phyloP scores from a whole-genome alignment of 2,329 filamentous ascomycete species.

The Aspergillus niger region DNA sequence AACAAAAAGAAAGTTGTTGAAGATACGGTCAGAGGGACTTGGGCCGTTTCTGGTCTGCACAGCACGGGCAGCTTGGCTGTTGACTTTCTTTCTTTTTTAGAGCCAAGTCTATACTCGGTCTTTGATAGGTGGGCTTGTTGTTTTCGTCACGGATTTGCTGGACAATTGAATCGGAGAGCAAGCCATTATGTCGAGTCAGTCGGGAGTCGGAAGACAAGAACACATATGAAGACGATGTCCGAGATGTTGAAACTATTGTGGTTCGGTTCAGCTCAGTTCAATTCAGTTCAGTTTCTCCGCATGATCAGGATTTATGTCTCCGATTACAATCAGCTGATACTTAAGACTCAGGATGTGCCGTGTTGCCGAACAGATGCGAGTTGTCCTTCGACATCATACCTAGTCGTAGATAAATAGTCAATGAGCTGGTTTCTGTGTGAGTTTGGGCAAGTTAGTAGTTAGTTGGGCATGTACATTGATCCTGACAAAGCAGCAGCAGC shows the following conservation, averaged over 20 bases:
- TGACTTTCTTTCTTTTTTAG: neutral
- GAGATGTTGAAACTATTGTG: neutral
- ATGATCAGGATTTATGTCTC: neutral
- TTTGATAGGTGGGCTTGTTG: neutral
- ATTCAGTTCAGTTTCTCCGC: neutral
- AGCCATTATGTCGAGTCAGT: no score
- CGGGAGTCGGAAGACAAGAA: no score
- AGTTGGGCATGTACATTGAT: neutral
- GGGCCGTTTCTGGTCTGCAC: neutral
- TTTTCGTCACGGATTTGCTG: neutral
- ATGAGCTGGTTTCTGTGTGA: no score
- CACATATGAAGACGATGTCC: neutral
- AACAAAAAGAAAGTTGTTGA: neutral
- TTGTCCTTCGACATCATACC: neutral
- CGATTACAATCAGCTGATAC: slow-evolving; percentile 1
- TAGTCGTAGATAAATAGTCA: no score
- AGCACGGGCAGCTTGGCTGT: neutral
- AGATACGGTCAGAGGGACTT: neutral
- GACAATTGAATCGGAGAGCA: neutral
- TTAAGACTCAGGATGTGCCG: neutral
- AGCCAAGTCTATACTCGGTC: neutral
- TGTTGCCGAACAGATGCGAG: neutral
- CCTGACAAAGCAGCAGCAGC: neutral
- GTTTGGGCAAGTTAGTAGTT: neutral
- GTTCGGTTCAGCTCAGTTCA: neutral